These are phyloP conservation scores for Candida xiaguanensis DNA, from an alignment of 805 yeast genomes.

Conservation along the genomic window DNA sequence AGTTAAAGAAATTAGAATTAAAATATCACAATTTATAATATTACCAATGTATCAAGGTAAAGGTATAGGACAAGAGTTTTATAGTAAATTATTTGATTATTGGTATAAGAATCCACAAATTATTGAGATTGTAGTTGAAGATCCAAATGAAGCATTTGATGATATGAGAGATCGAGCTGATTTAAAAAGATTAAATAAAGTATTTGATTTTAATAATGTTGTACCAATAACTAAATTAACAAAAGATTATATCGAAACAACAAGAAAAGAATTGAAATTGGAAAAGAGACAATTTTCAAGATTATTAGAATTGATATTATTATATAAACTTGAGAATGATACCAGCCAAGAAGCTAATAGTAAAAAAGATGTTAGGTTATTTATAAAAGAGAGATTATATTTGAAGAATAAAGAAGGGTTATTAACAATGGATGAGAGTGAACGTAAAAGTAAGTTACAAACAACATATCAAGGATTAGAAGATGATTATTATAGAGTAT, in stretches of 20 bases:
- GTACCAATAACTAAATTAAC: constrained; percentile 14
- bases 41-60: constrained; percentile 80
- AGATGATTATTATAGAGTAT: constrained; percentile 66
- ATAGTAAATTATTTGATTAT: constrained; percentile 47
- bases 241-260: constrained; percentile 36
- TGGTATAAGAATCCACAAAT: constrained; percentile 57
- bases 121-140: constrained; percentile 82
- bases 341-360: constrained; percentile 15
- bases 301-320: constrained; percentile 68
- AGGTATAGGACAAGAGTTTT: constrained; percentile 68
- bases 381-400: constrained; percentile 72
- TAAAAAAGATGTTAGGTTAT: constrained; percentile 46
- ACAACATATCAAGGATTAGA: constrained; percentile 68
- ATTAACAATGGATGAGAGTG: constrained; percentile 56
- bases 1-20: constrained; percentile 47
- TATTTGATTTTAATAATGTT: constrained; percentile 22
- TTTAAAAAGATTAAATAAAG: constrained; percentile 31
- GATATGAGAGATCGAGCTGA: constrained; percentile 85
- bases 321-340: constrained; percentile 32
- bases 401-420: constrained; percentile 79
- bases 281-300: constrained; percentile 78
- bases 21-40: constrained; percentile 83
- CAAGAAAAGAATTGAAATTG: constrained; percentile 48
- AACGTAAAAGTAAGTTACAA: constrained; percentile 67
- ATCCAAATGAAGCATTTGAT: constrained; percentile 90